Evolutionary conservation across 2,329 filamentous ascomycete genomes (phyloP), one percentile per base, ranked within the genome.

Genomic region (Clarireedia sp.): DNA sequence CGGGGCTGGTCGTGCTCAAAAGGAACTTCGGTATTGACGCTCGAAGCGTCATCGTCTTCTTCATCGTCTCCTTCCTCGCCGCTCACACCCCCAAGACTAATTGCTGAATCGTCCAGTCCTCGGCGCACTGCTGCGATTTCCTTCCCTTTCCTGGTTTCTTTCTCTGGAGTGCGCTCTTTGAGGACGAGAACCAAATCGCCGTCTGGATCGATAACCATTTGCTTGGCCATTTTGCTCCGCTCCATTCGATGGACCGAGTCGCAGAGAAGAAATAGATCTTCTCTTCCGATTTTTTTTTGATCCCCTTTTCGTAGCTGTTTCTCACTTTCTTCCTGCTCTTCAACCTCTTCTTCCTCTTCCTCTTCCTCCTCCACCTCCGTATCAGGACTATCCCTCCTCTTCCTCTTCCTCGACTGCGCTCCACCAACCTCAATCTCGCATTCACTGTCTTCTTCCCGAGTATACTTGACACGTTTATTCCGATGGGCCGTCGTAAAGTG

Each of bases 171-270:
- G 14, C 52, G 17, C 45, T 54, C 52, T n/a, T 33, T 24, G 23
- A 54, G 14, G 3, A 54, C 16, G 14, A 54, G 29, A 3, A 54
- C 23, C 16, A 54, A 43, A 43, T 54, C 52, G 0, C 52, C 52
- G 19, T 54, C 52, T 4, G 52, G 52, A 36, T 54, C 52, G 16
- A 54, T 37, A 3, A 38, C 43, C 6, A 48, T 9, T 2, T 46
- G 29, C n/a, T 48, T 44, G 2, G 51, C 51, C 44, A 54, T 48
- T 12, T 33, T 54, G 16, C 45, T 44, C 9, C 46, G 48, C 24
- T 21, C 29, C 37, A 43, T 10, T n/a, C 29, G 36, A 41, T 26
- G 33, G 12, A 21, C 21, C 1, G 40, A 43, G 29, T 33, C 41
- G 51, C 51, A 46, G 19, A 38, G 17, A 6, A 29, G 21, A 5